Percentiles rank a stretch among this genome's conserved stretches.
Conservation (phyloP, 257 asterid species). For the Vinca minor region DNA sequence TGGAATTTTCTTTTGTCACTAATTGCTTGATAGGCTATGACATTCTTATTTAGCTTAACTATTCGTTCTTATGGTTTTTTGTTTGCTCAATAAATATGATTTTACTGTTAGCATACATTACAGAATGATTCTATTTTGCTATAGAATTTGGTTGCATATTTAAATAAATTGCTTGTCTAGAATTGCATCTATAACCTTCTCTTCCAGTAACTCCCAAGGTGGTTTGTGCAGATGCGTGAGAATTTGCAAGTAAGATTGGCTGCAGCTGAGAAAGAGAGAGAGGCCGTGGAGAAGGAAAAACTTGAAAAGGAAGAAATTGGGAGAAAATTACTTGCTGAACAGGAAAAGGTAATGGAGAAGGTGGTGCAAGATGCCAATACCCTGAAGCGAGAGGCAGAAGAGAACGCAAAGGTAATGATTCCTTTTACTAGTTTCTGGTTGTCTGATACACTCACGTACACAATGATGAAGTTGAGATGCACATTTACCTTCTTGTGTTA, state of each 20-base stretch:
- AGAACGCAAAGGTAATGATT: slow-evolving; percentile 49
- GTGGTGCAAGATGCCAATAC: slow-evolving; percentile 56
- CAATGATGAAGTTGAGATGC: background rate
- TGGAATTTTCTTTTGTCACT: background rate
- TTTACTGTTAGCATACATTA: too few species aligned
- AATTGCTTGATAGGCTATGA: background rate
- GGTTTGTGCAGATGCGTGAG: slow-evolving; percentile 48
- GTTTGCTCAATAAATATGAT: too few species aligned
- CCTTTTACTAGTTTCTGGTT: slow-evolving; percentile 3
- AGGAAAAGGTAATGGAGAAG: slow-evolving; percentile 54
- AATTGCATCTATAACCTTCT: background rate
- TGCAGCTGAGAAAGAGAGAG: slow-evolving; percentile 41
- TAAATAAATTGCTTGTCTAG: background rate
- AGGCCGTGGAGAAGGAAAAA: slow-evolving; percentile 44
- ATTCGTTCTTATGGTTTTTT: background rate
- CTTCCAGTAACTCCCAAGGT: background rate
- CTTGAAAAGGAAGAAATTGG: slow-evolving; percentile 43
- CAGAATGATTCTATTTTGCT: background rate
- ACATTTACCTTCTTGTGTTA: slow-evolving; percentile 15
- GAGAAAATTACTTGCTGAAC: slow-evolving; percentile 36
- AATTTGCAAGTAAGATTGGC: slow-evolving; percentile 42
- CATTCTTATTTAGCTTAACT: background rate
- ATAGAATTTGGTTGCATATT: background rate
- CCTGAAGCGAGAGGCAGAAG: slow-evolving; percentile 60
- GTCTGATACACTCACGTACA: background rate